Base-by-base conservation (phyloP, 208 protist genomes). In the Trypanosoma melophagium region DNA sequence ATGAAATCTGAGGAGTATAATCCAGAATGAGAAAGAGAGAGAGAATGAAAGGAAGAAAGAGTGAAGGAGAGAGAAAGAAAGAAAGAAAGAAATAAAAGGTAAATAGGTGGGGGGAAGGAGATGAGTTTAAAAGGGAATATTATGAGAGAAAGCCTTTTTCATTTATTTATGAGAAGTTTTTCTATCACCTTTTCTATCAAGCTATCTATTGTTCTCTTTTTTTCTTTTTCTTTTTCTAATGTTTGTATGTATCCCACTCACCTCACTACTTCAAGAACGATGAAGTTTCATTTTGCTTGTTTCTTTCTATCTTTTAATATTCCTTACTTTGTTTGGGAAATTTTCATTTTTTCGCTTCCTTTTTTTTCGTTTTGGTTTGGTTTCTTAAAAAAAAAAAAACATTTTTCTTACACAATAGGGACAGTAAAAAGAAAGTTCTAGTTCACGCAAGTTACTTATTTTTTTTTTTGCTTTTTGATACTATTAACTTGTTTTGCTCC, bases 351-450 rank as follows among this genome's bases (percentile, higher is more conserved):
- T 47, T 12, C 7, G 40, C 7, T 14, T 44, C 7, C 10, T 47
- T n/a, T 47, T 61, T 61, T 54, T 17, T 31, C 40, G 44, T 4
- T 58, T n/a, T n/a, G n/a, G n/a, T n/a, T n/a, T n/a, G n/a, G n/a
- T n/a, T n/a, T n/a, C 53, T 21, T 51, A 7, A 68, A 49, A 60
- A 60, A 50, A 66, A 67, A 69, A 74, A 16, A 57, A 56, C 12
- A 7, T 44, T 44, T 44, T 10, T 47, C 28, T 5, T 5, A 35
- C 28, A 35, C 28, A 35, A 35, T 35, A 35, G 28, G 28, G 28
- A 35, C 28, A 35, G 28, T 35, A 35, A 35, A 35, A 5, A 5
- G 28, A 35, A 35, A 35, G 28, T 35, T 1, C 28, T 7, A 35
- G 28, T 35, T 35, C 1, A 35, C 28, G 28, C 28, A 35, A 35